phyloP scores from a whole-genome alignment of 1,284 basidiomycete genomes.

The Cutaneotrichosporon dermatis region DNA sequence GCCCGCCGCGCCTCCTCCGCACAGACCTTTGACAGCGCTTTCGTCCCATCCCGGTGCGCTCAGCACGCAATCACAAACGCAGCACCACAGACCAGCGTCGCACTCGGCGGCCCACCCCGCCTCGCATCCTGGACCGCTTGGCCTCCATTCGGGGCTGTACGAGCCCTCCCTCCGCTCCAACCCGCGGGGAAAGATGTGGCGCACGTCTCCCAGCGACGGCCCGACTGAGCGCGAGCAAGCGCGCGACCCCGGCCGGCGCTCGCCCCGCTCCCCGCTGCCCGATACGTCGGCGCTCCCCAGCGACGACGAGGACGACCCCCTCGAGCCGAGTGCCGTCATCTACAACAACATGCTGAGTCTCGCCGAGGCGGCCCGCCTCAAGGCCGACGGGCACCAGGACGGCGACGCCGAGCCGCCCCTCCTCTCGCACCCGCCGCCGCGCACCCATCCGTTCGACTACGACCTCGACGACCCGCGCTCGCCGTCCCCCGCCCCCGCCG shows the following conservation, averaged over 20 bases:
- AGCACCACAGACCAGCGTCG: background rate
- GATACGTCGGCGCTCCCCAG: background rate
- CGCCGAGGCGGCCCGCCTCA: slow-evolving; percentile 44
- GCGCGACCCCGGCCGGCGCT: too few species aligned
- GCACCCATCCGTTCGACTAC: slow-evolving; percentile 15
- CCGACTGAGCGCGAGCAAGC: too few species aligned
- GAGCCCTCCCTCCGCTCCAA: too few species aligned
- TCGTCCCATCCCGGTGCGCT: slow-evolving; percentile 33
- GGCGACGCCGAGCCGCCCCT: slow-evolving; percentile 1
- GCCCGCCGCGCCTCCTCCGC: slow-evolving; percentile 28
- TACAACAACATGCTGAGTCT: slow-evolving; percentile 46
- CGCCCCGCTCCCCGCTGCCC: background rate
- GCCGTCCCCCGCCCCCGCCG: too few species aligned
- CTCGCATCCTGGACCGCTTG: slow-evolving; percentile 6
- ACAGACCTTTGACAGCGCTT: slow-evolving; percentile 47
- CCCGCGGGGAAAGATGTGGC: too few species aligned
- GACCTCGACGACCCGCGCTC: background rate
- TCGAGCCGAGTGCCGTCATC: slow-evolving; percentile 26
- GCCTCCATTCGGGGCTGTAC: too few species aligned
- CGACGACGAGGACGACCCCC: slow-evolving; percentile 34
- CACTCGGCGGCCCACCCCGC: too few species aligned
- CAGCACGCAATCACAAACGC: background rate
- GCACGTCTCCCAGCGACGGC: too few species aligned
- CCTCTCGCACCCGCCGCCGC: background rate
- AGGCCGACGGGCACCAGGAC: slow-evolving; percentile 28